Conservation (phyloP, 2,329 filamentous ascomycete species). For the Cryphonectria nitschkei region DNA sequence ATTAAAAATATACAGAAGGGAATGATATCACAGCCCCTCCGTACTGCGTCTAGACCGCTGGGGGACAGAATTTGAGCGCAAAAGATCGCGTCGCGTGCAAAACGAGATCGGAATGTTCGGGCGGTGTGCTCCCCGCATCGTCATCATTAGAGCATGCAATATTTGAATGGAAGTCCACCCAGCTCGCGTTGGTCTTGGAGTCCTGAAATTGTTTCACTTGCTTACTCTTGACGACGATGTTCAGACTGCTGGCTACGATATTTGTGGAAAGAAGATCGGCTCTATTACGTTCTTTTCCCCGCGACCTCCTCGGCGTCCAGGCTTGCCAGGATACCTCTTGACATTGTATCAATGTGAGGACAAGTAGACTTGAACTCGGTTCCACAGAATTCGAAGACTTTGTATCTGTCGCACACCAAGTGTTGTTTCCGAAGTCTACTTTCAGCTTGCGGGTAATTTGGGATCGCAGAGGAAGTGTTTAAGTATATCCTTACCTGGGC, state of each 20-base stretch:
- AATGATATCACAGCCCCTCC: neutral
- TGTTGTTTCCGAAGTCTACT: neutral
- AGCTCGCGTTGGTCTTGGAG: neutral
- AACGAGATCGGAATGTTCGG: neutral
- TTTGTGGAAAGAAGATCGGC: neutral
- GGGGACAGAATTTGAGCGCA: constrained; percentile 7
- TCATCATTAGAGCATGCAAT: neutral
- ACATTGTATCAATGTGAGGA: neutral
- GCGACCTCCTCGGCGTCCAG: neutral
- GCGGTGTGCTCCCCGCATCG: neutral
- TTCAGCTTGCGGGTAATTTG: neutral
- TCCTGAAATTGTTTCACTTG: neutral
- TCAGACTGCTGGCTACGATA: neutral
- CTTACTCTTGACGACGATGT: neutral
- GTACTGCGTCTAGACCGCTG: no score
- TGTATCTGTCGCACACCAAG: neutral
- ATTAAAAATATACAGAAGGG: no score
- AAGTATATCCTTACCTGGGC: no score
- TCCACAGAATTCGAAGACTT: neutral
- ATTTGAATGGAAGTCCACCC: neutral
- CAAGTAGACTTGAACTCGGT: neutral
- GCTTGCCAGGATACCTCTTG: no score
- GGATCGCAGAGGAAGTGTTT: no score
- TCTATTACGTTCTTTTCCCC: neutral
- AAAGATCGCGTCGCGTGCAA: neutral